phyloP scores from a whole-genome alignment of 345 rosid species.

The Lepidium sativum region DNA sequence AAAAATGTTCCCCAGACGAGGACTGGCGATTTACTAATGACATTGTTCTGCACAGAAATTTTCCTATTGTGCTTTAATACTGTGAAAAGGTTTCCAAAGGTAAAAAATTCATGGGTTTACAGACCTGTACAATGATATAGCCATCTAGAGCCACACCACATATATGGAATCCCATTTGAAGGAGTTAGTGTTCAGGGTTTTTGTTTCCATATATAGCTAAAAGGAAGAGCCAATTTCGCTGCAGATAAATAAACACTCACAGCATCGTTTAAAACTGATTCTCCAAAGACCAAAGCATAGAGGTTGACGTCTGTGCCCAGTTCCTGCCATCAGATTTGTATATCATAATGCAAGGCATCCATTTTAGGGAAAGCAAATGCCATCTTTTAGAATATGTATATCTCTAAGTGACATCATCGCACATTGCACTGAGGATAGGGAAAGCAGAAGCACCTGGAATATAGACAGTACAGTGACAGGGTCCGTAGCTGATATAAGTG shows the following conservation, averaged over 20 bases:
- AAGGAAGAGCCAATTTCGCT: background rate
- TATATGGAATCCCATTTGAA: background rate
- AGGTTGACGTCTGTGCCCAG: constrained; percentile 85
- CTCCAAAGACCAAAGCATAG: constrained; percentile 93
- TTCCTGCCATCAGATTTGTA: constrained; percentile 40
- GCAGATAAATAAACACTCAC: constrained; percentile 34
- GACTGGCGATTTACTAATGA: constrained; percentile 58
- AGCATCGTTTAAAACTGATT: constrained; percentile 91
- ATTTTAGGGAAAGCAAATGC: background rate
- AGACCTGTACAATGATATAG: constrained; percentile 92
- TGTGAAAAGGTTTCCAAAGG: background rate
- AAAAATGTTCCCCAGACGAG: constrained; percentile 52
- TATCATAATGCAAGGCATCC: background rate
- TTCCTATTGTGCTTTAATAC: background rate
- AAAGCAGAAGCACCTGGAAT: constrained; percentile 63
- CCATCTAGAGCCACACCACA: constrained; percentile 48
- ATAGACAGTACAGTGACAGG: constrained; percentile 92
- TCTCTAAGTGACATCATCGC: background rate
- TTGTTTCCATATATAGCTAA: constrained; percentile 5
- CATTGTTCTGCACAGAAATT: constrained; percentile 64
- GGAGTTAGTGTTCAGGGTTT: constrained; percentile 2
- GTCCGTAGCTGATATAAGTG: constrained; percentile 94
- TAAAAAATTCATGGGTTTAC: background rate
- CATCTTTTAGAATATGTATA: background rate
- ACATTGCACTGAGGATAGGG: background rate